A percentile compares a stretch with the other conserved stretches of the same genome.
Conservation (phyloP, 2,329 filamentous ascomycete genomes). For the Alternaria conjuncta region DNA sequence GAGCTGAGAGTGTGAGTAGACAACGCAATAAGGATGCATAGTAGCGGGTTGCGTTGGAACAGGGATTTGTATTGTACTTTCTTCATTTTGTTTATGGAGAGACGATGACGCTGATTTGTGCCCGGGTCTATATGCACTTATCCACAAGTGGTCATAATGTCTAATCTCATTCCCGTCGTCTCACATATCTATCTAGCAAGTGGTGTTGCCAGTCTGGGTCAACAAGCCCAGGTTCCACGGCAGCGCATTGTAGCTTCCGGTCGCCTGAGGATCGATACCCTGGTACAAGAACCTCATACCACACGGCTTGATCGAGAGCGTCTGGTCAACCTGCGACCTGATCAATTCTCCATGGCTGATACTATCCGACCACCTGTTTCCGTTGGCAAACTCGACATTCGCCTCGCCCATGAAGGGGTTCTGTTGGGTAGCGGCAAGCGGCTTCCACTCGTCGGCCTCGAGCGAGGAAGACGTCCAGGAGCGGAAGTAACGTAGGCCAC, state of each 20-base stretch:
- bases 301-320: slow-evolving; percentile 43
- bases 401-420: slow-evolving; percentile 49
- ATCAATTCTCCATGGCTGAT: slow-evolving; percentile 48
- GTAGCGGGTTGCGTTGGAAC: too few relatives aligned
- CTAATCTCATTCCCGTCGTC: neutral
- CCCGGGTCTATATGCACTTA: neutral
- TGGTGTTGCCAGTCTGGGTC: slow-evolving; percentile 23
- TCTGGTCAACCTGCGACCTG: slow-evolving; percentile 48
- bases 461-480: slow-evolving; percentile 48
- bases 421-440: slow-evolving; percentile 44
- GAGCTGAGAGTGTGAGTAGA: too few relatives aligned
- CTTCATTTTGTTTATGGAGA: too few relatives aligned
- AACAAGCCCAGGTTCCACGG: slow-evolving; percentile 49
- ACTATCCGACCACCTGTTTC: slow-evolving; percentile 47
- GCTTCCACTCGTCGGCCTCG: slow-evolving; percentile 41
- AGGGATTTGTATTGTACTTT: too few relatives aligned
- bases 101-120: too few relatives aligned
- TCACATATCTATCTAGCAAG: neutral
- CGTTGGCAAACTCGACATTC: slow-evolving; percentile 46
- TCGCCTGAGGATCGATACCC: slow-evolving; percentile 43
- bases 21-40: too few relatives aligned
- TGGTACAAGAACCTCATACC: slow-evolving; percentile 50
- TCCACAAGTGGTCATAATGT: neutral
- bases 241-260: slow-evolving; percentile 44
- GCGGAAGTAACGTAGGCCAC: slow-evolving; percentile 48